A percentile compares a stretch with the other conserved stretches of the same genome.
phyloP scores from a whole-genome alignment of 1,284 basidiomycete genomes.

The Pterulicium gracile region DNA sequence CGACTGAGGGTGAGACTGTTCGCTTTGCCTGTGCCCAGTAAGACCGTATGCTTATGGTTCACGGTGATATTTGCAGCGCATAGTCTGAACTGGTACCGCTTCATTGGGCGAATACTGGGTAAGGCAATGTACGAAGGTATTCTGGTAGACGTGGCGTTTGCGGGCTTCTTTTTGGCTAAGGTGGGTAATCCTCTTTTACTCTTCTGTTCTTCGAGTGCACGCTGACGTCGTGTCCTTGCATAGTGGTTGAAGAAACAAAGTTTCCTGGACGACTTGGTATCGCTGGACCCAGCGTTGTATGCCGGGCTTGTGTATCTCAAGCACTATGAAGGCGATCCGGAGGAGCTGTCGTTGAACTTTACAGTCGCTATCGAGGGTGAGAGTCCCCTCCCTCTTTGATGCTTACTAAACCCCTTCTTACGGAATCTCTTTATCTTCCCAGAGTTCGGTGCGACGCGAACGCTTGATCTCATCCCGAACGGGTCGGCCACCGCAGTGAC shows the following conservation, averaged over 20 bases:
- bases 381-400: constrained; percentile 11
- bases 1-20: constrained; percentile 58
- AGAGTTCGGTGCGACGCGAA: constrained; percentile 74
- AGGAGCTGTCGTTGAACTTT: constrained; percentile 91
- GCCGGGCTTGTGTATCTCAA: constrained; percentile 89
- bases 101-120: constrained; percentile 88
- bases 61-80: constrained; percentile 36
- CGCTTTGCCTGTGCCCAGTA: background rate
- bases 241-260: constrained; percentile 86
- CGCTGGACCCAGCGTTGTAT: constrained; percentile 89
- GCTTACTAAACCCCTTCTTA: constrained; percentile 4
- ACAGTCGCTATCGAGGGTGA: constrained; percentile 80
- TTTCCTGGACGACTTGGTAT: constrained; percentile 83
- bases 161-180: constrained; percentile 91
- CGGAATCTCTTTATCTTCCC: constrained; percentile 20
- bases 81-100: constrained; percentile 88
- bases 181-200: constrained; percentile 26
- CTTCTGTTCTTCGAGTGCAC: too few species aligned
- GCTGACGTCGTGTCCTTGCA: constrained; percentile 14
- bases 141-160: constrained; percentile 92
- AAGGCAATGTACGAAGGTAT: constrained; percentile 98
- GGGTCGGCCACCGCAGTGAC: constrained; percentile 86
- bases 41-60: constrained; percentile 6
- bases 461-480: constrained; percentile 74
- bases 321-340: constrained; percentile 81